phyloP scores from a whole-genome alignment of 306 rosid genomes.

The Gleditsia sinensis region DNA sequence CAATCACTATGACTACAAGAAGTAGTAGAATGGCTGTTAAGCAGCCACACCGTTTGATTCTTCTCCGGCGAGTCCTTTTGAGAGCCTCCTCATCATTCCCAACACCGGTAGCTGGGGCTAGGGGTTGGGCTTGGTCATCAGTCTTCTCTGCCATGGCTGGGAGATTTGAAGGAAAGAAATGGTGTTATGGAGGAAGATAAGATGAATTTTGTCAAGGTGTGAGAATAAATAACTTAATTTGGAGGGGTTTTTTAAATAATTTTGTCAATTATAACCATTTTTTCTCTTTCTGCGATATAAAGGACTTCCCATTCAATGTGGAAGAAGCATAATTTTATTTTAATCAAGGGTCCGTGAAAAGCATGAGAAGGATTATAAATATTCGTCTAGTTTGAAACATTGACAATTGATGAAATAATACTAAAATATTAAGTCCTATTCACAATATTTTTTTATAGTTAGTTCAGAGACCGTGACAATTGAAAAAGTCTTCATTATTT shows the following conservation, averaged over 20 bases:
- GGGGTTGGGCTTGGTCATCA: constrained; percentile 38
- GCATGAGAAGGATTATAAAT: too few relatives aligned
- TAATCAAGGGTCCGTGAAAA: too few relatives aligned
- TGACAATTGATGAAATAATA: too few relatives aligned
- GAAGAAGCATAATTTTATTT: too few relatives aligned
- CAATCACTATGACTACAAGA: constrained; percentile 32
- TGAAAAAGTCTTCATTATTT: background rate
- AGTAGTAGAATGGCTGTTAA: constrained; percentile 18
- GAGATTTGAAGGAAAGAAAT: background rate
- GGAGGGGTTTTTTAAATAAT: too few relatives aligned
- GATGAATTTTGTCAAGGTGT: background rate
- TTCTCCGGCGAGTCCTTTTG: constrained; percentile 22
- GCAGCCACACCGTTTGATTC: constrained; percentile 49
- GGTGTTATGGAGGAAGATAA: background rate
- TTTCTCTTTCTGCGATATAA: too few relatives aligned
- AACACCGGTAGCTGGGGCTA: background rate
- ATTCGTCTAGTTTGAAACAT: too few relatives aligned
- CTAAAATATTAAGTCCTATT: too few relatives aligned
- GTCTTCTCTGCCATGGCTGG: constrained; percentile 33
- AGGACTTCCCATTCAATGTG: too few relatives aligned
- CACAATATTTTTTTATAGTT: too few relatives aligned
- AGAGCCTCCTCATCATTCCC: constrained; percentile 27
- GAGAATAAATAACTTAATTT: too few relatives aligned
- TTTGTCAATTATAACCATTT: background rate
- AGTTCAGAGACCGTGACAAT: background rate